Evolutionary conservation across 768 basidiomycete genomes (phyloP).

Genomic region (Auricularia auricula-judae): DNA sequence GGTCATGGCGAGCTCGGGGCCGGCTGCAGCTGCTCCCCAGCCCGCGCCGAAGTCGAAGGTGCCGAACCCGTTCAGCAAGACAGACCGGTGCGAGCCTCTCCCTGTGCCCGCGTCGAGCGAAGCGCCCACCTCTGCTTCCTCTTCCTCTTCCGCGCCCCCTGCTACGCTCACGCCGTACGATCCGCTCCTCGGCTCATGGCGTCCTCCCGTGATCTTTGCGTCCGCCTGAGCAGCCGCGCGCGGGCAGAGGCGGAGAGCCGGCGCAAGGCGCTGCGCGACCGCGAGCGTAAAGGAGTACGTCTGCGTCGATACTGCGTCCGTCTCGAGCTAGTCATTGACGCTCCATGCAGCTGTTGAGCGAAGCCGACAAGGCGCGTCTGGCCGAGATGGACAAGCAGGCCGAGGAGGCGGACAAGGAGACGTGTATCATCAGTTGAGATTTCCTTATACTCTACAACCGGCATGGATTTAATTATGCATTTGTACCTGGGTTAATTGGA

Average conservation of each 20-base stretch:
- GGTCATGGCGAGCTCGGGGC: constrained; percentile 2
- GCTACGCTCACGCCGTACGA: not conserved
- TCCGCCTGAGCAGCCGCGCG: constrained; percentile 4
- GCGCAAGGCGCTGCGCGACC: not conserved
- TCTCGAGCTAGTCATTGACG: not conserved
- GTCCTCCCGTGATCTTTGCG: constrained; percentile 1
- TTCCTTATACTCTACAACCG: too few species aligned
- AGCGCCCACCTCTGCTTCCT: constrained; percentile 50
- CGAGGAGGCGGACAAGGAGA: not conserved
- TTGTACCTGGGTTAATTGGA: too few species aligned
- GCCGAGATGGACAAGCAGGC: not conserved
- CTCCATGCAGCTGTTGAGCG: not conserved
- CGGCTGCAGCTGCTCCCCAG: constrained; percentile 2
- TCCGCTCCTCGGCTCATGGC: constrained; percentile 1
- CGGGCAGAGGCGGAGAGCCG: not conserved
- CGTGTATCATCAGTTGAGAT: not conserved
- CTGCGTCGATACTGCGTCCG: not conserved
- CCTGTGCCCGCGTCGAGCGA: constrained; percentile 24
- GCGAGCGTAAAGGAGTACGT: not conserved
- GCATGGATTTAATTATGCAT: too few species aligned
- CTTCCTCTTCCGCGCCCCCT: constrained; percentile 9
- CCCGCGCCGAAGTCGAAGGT: constrained; percentile 5
- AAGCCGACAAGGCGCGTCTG: not conserved
- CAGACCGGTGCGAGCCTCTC: constrained; percentile 51
- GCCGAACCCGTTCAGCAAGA: constrained; percentile 29